Conservation (phyloP, 345 rosid genomes). For the Durio zibethinus region DNA sequence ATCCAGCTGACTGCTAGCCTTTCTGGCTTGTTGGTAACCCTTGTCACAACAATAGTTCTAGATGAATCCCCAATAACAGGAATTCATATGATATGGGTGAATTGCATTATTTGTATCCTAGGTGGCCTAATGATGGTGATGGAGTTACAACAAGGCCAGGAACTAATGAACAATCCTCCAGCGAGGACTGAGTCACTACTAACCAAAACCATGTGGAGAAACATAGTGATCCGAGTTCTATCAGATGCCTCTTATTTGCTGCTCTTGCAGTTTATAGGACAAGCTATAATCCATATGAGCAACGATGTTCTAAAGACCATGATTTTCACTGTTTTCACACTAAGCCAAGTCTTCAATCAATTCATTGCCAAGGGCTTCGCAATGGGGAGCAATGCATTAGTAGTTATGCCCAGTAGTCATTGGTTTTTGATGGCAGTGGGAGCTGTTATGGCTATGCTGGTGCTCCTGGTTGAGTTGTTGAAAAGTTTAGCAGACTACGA, state of each 20-base stretch:
- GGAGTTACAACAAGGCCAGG: background rate
- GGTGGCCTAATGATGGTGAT: background rate
- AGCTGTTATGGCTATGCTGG: background rate
- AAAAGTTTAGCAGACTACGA: background rate
- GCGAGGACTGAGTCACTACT: background rate
- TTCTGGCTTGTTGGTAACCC: background rate
- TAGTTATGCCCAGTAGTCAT: background rate
- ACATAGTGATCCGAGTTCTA: background rate
- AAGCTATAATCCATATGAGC: background rate
- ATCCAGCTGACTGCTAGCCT: background rate
- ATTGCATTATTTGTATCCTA: background rate
- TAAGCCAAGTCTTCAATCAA: background rate
- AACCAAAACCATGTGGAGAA: background rate
- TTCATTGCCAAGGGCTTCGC: background rate
- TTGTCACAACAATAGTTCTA: background rate
- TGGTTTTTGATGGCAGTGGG: background rate
- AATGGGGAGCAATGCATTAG: background rate
- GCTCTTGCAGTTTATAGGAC: background rate
- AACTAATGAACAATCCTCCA: background rate
- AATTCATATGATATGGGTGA: background rate
- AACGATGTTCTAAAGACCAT: background rate
- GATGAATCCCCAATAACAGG: slow-evolving; percentile 2
- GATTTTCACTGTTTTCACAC: background rate
- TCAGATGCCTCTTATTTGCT: background rate
- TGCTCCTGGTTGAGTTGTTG: background rate